Evolutionary conservation across 208 protist genomes (phyloP).

Genomic region (Porcisia hertigi): DNA sequence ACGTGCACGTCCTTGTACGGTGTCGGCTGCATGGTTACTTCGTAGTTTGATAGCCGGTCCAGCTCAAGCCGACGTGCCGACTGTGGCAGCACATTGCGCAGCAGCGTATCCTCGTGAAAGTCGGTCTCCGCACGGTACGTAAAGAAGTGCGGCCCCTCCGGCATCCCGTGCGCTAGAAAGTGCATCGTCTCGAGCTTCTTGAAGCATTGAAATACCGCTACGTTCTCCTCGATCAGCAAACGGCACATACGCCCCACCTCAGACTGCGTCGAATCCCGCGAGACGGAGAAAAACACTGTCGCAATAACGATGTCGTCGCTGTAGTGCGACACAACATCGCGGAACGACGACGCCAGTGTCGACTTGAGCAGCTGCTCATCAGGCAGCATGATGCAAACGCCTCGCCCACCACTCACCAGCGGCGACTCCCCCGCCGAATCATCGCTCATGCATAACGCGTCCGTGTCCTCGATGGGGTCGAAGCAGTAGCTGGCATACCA

Average conservation of each 20-base stretch:
- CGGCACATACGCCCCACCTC: constrained; percentile 47
- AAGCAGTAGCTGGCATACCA: constrained; percentile 74
- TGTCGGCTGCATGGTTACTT: constrained; percentile 83
- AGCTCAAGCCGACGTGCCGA: constrained; percentile 95
- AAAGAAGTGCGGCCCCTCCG: constrained; percentile 87
- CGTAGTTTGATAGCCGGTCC: constrained; percentile 92
- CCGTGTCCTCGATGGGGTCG: constrained; percentile 50
- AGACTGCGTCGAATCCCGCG: constrained; percentile 48
- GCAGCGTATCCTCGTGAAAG: constrained; percentile 91
- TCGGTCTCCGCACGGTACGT: constrained; percentile 83
- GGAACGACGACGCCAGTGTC: constrained; percentile 38
- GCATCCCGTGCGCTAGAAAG: constrained; percentile 74
- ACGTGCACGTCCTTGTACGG: constrained; percentile 92
- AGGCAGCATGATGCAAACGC: constrained; percentile 63
- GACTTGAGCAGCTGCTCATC: constrained; percentile 49
- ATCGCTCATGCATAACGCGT: constrained; percentile 25
- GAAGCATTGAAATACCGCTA: constrained; percentile 24
- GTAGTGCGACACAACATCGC: constrained; percentile 34
- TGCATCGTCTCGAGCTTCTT: constrained; percentile 51
- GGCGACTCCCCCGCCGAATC: constrained; percentile 3
- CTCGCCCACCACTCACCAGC: constrained; percentile 25
- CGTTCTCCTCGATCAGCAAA: constrained; percentile 54
- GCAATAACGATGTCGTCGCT: constrained; percentile 35
- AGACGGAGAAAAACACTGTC: constrained; percentile 69
- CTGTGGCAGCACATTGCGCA: constrained; percentile 95